Evolutionary conservation across 805 yeast species (phyloP).

Genomic region (Lipomyces starkeyi): DNA sequence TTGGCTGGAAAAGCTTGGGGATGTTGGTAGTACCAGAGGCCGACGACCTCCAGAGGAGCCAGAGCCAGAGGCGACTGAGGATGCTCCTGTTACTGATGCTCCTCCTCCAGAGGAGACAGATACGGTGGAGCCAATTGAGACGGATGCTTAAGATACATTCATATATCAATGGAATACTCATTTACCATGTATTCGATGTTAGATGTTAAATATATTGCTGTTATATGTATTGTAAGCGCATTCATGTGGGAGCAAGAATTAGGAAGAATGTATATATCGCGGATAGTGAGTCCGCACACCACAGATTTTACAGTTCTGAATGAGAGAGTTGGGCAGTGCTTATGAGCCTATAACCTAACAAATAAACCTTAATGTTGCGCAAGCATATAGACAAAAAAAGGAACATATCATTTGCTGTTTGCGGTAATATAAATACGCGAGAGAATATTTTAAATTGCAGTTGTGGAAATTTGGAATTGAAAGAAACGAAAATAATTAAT

Average conservation of each 20-base stretch:
- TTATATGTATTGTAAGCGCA: neutral
- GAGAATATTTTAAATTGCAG: no score
- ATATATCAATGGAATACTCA: neutral
- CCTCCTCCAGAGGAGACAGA: constrained; percentile 19
- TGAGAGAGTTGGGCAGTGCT: no score
- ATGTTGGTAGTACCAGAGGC: constrained; percentile 35
- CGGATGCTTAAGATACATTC: constrained; percentile 19
- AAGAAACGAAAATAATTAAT: neutral
- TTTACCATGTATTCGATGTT: constrained; percentile 2
- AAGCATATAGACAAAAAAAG: no score
- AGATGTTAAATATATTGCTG: neutral
- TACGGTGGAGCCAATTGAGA: constrained; percentile 34
- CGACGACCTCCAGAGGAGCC: constrained; percentile 23
- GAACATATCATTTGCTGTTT: no score
- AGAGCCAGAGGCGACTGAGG: constrained; percentile 16
- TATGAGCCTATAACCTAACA: no score
- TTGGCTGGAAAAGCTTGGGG: constrained; percentile 75
- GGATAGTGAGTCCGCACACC: neutral
- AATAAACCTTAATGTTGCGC: no score
- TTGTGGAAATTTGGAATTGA: neutral
- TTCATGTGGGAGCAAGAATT: neutral
- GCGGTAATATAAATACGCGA: no score
- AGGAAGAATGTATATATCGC: neutral
- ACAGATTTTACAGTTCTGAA: no score
- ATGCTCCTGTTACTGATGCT: constrained; percentile 23